Base-by-base conservation (phyloP, 306 rosid species). In the Aeschynomene evenia region DNA sequence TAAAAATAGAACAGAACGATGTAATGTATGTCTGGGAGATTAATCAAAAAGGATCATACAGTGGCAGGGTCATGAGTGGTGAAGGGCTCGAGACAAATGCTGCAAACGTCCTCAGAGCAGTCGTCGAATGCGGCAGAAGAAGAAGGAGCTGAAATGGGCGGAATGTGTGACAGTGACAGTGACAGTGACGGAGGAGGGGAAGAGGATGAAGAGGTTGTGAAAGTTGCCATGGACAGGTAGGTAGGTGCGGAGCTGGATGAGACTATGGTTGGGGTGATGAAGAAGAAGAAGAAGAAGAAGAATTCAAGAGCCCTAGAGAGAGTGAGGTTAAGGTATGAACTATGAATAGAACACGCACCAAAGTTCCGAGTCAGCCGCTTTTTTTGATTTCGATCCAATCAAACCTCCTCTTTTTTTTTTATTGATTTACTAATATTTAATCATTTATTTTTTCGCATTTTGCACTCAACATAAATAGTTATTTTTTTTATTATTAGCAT, bases 81-180 rank as follows among this genome's bases (percentile, higher is more conserved):
- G 78, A 86, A 88, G 12, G 91, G 86, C 70, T 88, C 89, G 0
- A 89, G 85, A 77, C 96, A 89, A 34, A 89, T 89, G 66, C 96
- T 86, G 85, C 96, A 89, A 40, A 78, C 76, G 40, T 86, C 92
- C 54, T 86, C 96, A 9, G 61, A 66, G 49, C 10, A 11, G 74
- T 89, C 90, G 5, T 77, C 86, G 14, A 68, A 43, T 48, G 63
- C 8, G 6, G 54, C 72, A 65, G 83, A 77, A 14, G 73, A 37
- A 4, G 81, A 73, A 2, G 76, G 51, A 14, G 81, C 37, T 11
- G 66, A 66, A 39, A 12, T 39, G n/a, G 45, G 4, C 4, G n/a
- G 13, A 53, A 60, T 70, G 70, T 45, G 72, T 7, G 60, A 13
- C 2, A 52, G 57, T 48, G 43, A 40, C 0, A 55, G 43, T 14